Evolutionary conservation across 2,329 filamentous ascomycete species (phyloP).

Genomic region (Hyphodiscus sp.): DNA sequence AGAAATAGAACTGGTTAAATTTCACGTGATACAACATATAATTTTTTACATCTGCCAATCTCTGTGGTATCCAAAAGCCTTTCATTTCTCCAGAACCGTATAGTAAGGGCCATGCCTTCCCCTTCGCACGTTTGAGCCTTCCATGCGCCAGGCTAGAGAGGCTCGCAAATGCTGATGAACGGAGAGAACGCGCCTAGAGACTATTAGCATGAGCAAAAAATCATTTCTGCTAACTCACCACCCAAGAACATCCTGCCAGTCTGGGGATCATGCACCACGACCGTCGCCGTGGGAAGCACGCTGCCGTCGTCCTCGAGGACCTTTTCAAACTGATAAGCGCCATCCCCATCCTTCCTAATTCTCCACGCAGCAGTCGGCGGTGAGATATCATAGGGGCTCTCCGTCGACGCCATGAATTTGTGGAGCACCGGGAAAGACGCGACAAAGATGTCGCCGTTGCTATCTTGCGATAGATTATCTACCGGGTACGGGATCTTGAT

Average conservation of each 20-base stretch:
- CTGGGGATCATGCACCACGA: constrained; percentile 28
- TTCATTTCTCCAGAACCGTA: too few relatives aligned
- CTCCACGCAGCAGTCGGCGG: constrained; percentile 22
- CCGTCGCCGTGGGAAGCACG: constrained; percentile 22
- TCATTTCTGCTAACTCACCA: constrained; percentile 1
- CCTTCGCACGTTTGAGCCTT: too few relatives aligned
- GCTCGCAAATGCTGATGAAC: too few relatives aligned
- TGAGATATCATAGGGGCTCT: constrained; percentile 19
- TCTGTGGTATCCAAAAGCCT: too few relatives aligned
- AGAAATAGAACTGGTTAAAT: too few relatives aligned
- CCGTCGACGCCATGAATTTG: constrained; percentile 16
- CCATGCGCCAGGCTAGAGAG: too few relatives aligned
- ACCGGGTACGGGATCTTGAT: constrained; percentile 28
- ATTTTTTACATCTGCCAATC: too few relatives aligned
- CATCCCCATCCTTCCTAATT: constrained; percentile 18
- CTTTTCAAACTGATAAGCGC: constrained; percentile 24
- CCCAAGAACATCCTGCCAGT: constrained; percentile 30
- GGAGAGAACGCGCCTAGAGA: too few relatives aligned
- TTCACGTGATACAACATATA: too few relatives aligned
- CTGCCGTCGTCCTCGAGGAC: constrained; percentile 32
- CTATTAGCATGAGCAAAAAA: too few relatives aligned
- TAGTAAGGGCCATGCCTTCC: too few relatives aligned
- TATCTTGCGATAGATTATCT: constrained; percentile 33
- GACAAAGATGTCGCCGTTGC: constrained; percentile 31
- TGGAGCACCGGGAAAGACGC: constrained; percentile 28